Evolutionary conservation across 1,139 yeast species (phyloP).

Genomic region (Kurtzmaniella quercitrusa): DNA sequence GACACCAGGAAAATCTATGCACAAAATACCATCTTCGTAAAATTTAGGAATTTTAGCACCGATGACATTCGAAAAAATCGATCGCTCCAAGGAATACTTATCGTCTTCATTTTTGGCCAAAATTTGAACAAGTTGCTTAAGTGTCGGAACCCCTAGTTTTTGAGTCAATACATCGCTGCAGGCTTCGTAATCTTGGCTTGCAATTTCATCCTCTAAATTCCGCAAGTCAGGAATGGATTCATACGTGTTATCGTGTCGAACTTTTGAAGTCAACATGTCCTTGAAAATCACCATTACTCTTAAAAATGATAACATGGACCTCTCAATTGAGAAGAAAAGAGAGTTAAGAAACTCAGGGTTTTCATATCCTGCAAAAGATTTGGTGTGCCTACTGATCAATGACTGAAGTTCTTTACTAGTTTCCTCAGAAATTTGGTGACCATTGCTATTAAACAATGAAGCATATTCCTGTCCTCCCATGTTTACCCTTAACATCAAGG

Average conservation of each 20-base stretch:
- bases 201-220: slow-evolving; percentile 15
- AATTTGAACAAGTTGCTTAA: slow-evolving; percentile 14
- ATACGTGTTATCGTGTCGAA: slow-evolving; percentile 22
- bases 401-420: not conserved
- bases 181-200: slow-evolving; percentile 15
- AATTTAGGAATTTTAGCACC: slow-evolving; percentile 25
- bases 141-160: slow-evolving; percentile 19
- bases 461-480: not conserved
- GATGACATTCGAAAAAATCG: slow-evolving; percentile 21
- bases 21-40: slow-evolving; percentile 19
- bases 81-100: slow-evolving; percentile 19
- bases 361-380: slow-evolving; percentile 3
- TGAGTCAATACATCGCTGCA: slow-evolving; percentile 18
- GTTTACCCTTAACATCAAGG: slow-evolving; percentile 13
- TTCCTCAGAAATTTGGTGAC: not conserved
- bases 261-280: slow-evolving; percentile 27
- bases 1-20: slow-evolving; percentile 33
- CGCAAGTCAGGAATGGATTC: slow-evolving; percentile 15
- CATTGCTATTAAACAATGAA: not conserved
- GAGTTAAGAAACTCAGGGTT: slow-evolving; percentile 9
- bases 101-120: slow-evolving; percentile 8
- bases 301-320: slow-evolving; percentile 29
- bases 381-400: not conserved
- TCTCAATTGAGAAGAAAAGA: slow-evolving; percentile 27
- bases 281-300: slow-evolving; percentile 33